These are phyloP conservation scores for Lolium rigidum DNA, from an alignment of 176 grass and related monocot species.

Conservation along the genomic window DNA sequence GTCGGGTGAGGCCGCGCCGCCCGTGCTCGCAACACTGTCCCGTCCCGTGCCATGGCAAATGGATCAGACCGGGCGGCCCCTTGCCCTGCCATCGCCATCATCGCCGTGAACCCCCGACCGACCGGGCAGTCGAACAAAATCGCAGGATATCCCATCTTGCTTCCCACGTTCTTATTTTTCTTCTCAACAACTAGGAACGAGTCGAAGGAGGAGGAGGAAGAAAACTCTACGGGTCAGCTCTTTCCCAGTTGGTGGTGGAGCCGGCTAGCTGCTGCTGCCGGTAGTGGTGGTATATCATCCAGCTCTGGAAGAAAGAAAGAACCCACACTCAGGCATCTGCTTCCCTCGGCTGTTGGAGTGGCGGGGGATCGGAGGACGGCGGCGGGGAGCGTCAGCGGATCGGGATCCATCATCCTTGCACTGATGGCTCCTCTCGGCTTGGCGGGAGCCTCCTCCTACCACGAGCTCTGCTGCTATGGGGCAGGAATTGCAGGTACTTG, in stretches of 20 bases:
- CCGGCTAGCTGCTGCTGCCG: not conserved
- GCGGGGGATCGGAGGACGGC: not conserved
- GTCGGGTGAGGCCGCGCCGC: not conserved
- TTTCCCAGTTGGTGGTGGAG: not conserved
- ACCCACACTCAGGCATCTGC: not conserved
- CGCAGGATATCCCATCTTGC: not conserved
- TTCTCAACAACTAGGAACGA: not conserved
- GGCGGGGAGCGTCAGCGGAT: constrained; percentile 12
- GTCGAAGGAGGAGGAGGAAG: not conserved
- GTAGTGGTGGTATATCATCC: not conserved
- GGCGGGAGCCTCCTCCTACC: constrained; percentile 36
- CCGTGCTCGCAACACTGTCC: not conserved
- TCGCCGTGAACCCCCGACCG: not conserved
- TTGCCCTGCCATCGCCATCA: not conserved
- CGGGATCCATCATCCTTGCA: constrained; percentile 12
- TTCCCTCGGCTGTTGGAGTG: not conserved
- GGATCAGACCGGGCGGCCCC: constrained; percentile 11
- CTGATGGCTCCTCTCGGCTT: constrained; percentile 40
- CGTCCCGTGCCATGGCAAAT: not conserved
- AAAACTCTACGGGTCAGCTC: not conserved
- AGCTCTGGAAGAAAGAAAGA: not conserved
- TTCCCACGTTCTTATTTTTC: not conserved
- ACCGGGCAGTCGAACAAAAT: not conserved
- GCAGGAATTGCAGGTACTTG: constrained; percentile 75
- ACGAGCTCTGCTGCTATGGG: constrained; percentile 69